Evolutionary conservation across 176 grass and related monocot genomes (phyloP), one percentile per base, ranked within the genome.

Genomic region (Carex cristatella): DNA sequence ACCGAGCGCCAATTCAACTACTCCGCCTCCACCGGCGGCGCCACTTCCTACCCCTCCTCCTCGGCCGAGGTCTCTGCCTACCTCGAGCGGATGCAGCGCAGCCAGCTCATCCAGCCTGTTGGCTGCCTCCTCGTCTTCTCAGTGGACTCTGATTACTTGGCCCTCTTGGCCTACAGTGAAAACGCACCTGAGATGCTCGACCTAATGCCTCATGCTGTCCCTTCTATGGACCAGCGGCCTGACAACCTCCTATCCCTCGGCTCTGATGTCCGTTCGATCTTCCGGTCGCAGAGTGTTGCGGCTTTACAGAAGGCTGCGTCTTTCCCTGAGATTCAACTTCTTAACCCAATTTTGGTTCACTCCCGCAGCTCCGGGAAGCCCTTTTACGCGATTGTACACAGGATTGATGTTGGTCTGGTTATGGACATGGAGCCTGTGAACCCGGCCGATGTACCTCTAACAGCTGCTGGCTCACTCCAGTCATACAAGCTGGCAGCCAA

Each of bases 161-260:
- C 87, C 23, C 33, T 98, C 51, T 79, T 98, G 30, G 93, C 96
- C 2, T 98, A 92, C 85, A 98, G 93, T 80, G 91, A 98, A 83
- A 98, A 98, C 74, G 91, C 96, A 69, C 85, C 93, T 28, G 93
- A 95, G 96, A 98, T 98, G 93, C 96, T 98, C 81, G 90, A 98
- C 87, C 88, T 95, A 75, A 90, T 89, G 46, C 93, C 93, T 2
- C 96, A 98, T 80, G 96, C 96, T 15, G 93, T 95, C 9, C 96
- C 96, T 59, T 94, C 86, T 83, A 98, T 98, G 38, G 96, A 95
- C 80, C 91, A 98, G 88, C 93, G 87, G 12, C 90, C 94, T 4
- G 81, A 83, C 6, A 19, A 5, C 9, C 89, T 91, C 62, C 67
- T 95, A 32, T 59, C 66, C 31, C n/a, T 98, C 31, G 93, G 96